Conservation (phyloP, 257 asterid genomes). For the Buddleja alternifolia region DNA sequence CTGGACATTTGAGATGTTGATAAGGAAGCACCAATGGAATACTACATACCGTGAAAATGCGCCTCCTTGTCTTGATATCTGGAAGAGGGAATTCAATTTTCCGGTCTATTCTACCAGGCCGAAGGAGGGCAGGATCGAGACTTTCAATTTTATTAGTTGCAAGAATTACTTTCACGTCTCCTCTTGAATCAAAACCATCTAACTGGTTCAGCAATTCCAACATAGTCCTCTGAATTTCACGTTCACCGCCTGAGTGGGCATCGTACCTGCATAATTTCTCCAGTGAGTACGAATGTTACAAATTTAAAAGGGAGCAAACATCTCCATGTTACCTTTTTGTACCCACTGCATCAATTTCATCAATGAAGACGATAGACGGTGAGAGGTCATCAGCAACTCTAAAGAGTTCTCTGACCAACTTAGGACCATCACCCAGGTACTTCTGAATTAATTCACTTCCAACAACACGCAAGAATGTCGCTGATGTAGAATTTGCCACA, state of each 20-base stretch:
- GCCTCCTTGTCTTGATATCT: slow-evolving; percentile 61
- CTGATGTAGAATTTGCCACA: slow-evolving; percentile 95
- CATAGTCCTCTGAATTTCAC: slow-evolving; percentile 98
- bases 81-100: slow-evolving; percentile 66
- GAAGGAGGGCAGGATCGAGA: slow-evolving; percentile 63
- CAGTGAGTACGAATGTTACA: slow-evolving; percentile 9
- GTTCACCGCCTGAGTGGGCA: slow-evolving; percentile 98
- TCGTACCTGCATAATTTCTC: slow-evolving; percentile 59
- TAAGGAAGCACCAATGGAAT: background rate
- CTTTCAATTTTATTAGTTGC: slow-evolving; percentile 43
- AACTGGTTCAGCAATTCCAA: slow-evolving; percentile 56
- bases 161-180: slow-evolving; percentile 45
- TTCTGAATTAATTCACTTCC: slow-evolving; percentile 94
- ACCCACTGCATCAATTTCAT: slow-evolving; percentile 94
- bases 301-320: slow-evolving; percentile 4
- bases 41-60: slow-evolving; percentile 50
- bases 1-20: background rate
- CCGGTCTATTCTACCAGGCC: slow-evolving; percentile 63
- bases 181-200: slow-evolving; percentile 45
- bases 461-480: slow-evolving; percentile 95
- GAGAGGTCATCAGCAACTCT: slow-evolving; percentile 97
- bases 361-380: slow-evolving; percentile 92
- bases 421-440: slow-evolving; percentile 97
- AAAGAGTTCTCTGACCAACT: slow-evolving; percentile 93
- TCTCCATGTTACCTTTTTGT: slow-evolving; percentile 66